A percentile compares a stretch with the other conserved stretches of the same genome.
These are phyloP conservation scores for Amylostereum areolatum DNA, from an alignment of 1,284 basidiomycete genomes.

Conservation along the genomic window DNA sequence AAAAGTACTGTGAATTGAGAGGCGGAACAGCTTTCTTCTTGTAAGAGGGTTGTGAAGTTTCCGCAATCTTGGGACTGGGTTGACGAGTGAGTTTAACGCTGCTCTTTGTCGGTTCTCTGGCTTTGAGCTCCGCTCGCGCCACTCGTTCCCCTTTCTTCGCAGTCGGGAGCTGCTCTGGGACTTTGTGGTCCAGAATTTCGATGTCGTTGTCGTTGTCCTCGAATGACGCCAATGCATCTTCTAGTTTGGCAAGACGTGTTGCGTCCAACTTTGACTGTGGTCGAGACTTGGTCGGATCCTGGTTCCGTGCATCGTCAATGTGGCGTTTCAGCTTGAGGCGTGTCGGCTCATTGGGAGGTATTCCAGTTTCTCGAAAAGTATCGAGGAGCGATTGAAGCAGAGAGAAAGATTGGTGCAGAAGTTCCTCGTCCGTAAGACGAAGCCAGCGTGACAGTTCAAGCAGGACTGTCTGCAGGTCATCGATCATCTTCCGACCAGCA, in stretches of 20 bases:
- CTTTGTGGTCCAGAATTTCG: conserved; percentile 23
- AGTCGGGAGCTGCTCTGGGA: too few relatives aligned
- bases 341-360: conserved; percentile 43
- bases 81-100: too few relatives aligned
- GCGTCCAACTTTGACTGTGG: conserved; percentile 52
- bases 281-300: conserved; percentile 28
- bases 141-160: too few relatives aligned
- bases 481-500: conserved; percentile 69
- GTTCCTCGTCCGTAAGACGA: conserved; percentile 83
- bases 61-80: neutral
- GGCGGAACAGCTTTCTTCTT: conserved; percentile 9
- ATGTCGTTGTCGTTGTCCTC: conserved; percentile 47
- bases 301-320: conserved; percentile 49
- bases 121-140: too few relatives aligned
- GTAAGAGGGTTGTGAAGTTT: neutral
- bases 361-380: conserved; percentile 53
- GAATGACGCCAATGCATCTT: conserved; percentile 52
- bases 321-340: conserved; percentile 54
- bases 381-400: conserved; percentile 74
- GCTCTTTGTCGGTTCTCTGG: too few relatives aligned
- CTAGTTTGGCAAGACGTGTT: conserved; percentile 49
- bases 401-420: conserved; percentile 82
- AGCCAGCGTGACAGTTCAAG: conserved; percentile 80
- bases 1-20: conserved; percentile 25
- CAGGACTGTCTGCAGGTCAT: conserved; percentile 72